Evolutionary conservation across 257 asterid species (phyloP), one percentile per base, ranked within the genome.

Genomic region (Vinca minor): DNA sequence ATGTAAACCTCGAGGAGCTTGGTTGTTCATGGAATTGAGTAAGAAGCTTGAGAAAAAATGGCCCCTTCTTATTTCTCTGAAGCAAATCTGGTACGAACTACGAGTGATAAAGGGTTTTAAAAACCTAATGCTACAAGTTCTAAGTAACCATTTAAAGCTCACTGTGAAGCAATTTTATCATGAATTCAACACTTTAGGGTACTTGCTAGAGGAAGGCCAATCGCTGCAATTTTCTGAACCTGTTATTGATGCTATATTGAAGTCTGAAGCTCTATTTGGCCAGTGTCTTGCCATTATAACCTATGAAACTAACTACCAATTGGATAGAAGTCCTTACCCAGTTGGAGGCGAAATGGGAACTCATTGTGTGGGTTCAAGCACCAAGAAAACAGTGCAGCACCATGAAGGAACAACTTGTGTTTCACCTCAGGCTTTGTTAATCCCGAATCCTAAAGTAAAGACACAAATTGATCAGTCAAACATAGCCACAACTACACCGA

Each of bases 41-140:
- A 87, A 83, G 74, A 96, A 84, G 63, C 64, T 73, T 6, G 78
- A 81, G 79, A 56, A 60, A 67, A 72, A 45, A 1, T 75, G 71
- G 81, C 94, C 94, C 35, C 69, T 84, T 64, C 72, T 82, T 6
- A 80, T 81, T 29, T 89, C 99, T 20, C 82, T 83, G 44, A 84
- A 74, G 83, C 99, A 93, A 79, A 81, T 89, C 20, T 93, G 99
- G 99, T 93, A 84, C 41, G 99, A 89, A 31, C 62, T 85, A 58
- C 75, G 91, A 72, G 65, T 64, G 75, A 82, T 75, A 75, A 47
- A 64, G 6, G 88, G 74, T 0, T 85, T 77, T 61, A 69, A 59
- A 26, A 66, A 85, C 20, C 17, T 87, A 60, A 60, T 84, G 64
- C 14, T 25, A 36, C 77, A 69, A 77, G 97, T 87, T 73, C 61